Evolutionary conservation across 108 stramenopile genomes (phyloP).

Genomic region (Nannochloropsis salina): DNA sequence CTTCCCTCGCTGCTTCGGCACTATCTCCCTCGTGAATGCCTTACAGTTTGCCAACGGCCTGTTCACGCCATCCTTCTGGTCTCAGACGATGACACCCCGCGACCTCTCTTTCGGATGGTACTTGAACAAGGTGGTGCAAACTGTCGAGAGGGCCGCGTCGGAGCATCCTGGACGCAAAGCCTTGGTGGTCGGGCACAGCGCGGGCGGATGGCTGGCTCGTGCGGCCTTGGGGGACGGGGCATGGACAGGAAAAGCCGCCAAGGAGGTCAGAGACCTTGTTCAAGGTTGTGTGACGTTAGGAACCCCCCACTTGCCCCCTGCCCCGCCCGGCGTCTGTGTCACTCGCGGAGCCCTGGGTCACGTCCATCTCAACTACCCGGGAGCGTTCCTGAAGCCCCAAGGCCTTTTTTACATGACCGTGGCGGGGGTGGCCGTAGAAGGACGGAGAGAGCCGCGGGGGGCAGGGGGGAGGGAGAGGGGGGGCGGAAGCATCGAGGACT

Average conservation of each 20-base stretch:
- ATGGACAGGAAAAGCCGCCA: constrained; percentile 47
- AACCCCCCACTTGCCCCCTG: constrained; percentile 61
- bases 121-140: constrained; percentile 57
- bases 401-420: constrained; percentile 70
- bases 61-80: constrained; percentile 67
- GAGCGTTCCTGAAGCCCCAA: constrained; percentile 54
- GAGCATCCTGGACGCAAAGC: constrained; percentile 54
- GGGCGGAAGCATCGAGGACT: background rate
- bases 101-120: constrained; percentile 77
- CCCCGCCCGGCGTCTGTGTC: constrained; percentile 43
- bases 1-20: background rate
- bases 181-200: constrained; percentile 68
- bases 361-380: constrained; percentile 43
- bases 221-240: constrained; percentile 69
- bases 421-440: constrained; percentile 64
- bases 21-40: no score
- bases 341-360: constrained; percentile 67
- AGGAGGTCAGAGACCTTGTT: constrained; percentile 29
- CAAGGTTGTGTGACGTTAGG: constrained; percentile 66
- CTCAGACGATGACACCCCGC: constrained; percentile 57
- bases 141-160: constrained; percentile 55
- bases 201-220: constrained; percentile 83
- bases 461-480: constrained; percentile 18
- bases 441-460: constrained; percentile 35
- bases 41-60: constrained; percentile 55